Base-by-base conservation (phyloP, 805 yeast species). In the Priceomyces haplophilus region DNA sequence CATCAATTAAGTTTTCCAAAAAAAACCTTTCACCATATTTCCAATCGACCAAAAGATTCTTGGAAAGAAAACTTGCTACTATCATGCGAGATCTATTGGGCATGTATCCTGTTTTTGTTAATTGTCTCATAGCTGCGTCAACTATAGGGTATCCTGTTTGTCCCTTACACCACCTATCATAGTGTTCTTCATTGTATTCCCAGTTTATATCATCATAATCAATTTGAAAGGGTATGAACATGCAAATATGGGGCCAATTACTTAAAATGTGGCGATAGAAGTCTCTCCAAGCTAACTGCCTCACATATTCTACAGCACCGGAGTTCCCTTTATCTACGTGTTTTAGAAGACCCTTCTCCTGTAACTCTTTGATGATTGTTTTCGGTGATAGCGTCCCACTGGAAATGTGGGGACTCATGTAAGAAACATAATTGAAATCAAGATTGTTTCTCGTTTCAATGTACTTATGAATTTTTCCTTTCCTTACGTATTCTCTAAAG, bases 201-300 rank as follows among this genome's bases (percentile, higher is more conserved):
- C 78, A 73, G 16, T 61, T 54, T 10, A 78, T 38, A 10, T 64
- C 71, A 13, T 65, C 50, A 18, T 68, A 63, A 36, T 70, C 71
- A 36, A 75, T 60, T 42, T 71, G 72, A 52, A 67, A 73, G 1
- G 82, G 82, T 38, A 65, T 52, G 51, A 62, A 66, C 79, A 78
- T 78, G 39, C 72, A 67, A 5, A 74, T 53, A 45, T 67, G 72
- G 3, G 84, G 84, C 75, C 78, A 72, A 43, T 67, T 63, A 41
- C 66, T 61, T 39, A 76, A 47, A 6, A 75, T 65, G 47, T 78
- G 80, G 37, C 71, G 65, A 52, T 78, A 78, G 44, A 77, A 78
- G 51, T 79, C 83, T 50, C 83, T 66, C 78, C 81, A 79, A 1
- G 82, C 78, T 7, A 79, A 63, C 52, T 79, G 82, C 29, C 81